Base-by-base conservation (phyloP, 768 basidiomycete genomes). In the Cytidiella melzeri region DNA sequence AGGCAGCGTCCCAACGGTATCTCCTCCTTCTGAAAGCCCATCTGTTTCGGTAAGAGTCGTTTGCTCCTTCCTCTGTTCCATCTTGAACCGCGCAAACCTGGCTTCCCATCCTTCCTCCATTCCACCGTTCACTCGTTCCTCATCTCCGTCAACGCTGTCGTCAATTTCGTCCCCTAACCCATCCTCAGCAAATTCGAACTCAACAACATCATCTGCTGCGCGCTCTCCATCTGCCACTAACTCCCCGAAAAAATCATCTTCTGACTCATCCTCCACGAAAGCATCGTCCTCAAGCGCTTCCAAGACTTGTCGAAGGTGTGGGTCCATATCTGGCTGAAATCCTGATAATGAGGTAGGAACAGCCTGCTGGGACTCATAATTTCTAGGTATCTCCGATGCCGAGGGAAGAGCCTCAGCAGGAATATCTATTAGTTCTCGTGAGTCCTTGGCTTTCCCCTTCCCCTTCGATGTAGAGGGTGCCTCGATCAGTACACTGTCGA, bases 201-300 rank as follows among this genome's bases (percentile, higher is more conserved):
- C 75, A 10, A 80, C 55, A 13, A 77, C 76, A 41, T 87, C 86
- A 43, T 79, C 77, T 11, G 66, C 72, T 3, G 58, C 76, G 45
- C 81, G 72, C 64, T 90, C 87, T 26, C 89, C 92, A 18, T 79
- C 83, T 36, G 64, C 71, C 24, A 93, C 80, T 2, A 92, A 69
- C 54, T 86, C 77, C 10, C 69, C 70, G 52, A 92, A 92, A 64
- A 91, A 91, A 62, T 83, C 77, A 45, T 92, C 90, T 27, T 77
- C 81, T 3, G 84, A 63, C 9, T 68, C 75, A 50, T 84, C 86
- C 37, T 92, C 86, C 13, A 96, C 86, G 60, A 95, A 99, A 2
- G 87, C 93, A 52, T 95, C 92, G 58, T 99, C 94, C 52, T 98
- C 96, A 20, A 99, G 71, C 1, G 96, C 96, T 61, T 96, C 93